Base-by-base conservation (phyloP, 257 asterid species). In the Avicennia marina region DNA sequence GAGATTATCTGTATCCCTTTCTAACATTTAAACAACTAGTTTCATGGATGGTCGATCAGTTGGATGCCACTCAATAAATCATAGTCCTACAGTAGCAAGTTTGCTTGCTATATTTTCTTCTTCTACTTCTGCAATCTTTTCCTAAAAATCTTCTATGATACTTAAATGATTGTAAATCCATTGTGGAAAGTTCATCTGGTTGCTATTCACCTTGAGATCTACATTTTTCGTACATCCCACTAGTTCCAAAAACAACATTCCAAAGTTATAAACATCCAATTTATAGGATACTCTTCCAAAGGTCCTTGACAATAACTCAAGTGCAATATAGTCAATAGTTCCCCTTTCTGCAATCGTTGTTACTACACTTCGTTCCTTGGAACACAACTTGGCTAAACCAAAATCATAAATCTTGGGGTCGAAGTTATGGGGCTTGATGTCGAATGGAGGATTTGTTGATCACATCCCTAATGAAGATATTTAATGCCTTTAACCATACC, bases 181-280 rank as follows among this genome's bases (percentile, higher is more conserved):
- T 49, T 63, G 72, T 0, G 74, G 67, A 44, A 78, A 67, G 56
- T 72, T 49, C 4, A 63, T 47, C 36, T 72, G 64, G 19, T 74
- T 67, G 12, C 50, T 54, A 7, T 60, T 43, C 2, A 10, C 57
- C 7, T 53, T 22, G 16, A 22, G 17, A 25, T 53, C 69, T 2
- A 43, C 54, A 45, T 75, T 75, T 43, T 69, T 71, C 73, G 68
- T 58, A 22, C 81, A 69, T 44, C 76, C 78, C 1, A 73, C 75
- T 72, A 77, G 70, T 55, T 77, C 83, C 6, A 77, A 70, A 33
- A 78, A 20, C 66, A 78, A n/a, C n/a, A n/a, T n/a, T n/a, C n/a
- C n/a, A n/a, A n/a, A n/a, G n/a, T n/a, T n/a, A n/a, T n/a, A n/a
- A 7, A 76, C 66, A 42, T 76, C 76, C 7, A 77, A 71, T 50